Base-by-base conservation (phyloP, 2,329 filamentous ascomycete genomes). In the Cadophora malorum region DNA sequence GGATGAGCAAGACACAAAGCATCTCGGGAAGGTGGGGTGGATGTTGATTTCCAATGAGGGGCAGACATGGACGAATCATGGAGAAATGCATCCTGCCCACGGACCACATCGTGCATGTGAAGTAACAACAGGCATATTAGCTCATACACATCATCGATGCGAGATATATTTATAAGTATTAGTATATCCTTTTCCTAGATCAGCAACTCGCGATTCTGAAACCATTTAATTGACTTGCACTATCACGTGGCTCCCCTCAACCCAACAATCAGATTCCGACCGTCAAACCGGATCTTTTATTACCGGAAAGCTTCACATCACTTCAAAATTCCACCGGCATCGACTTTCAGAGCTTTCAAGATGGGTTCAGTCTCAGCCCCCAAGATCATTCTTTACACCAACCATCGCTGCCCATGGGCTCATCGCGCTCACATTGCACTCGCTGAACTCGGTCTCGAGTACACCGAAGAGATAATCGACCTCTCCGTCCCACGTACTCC, bases 381-480 rank as follows among this genome's bases (percentile, higher is more conserved):
- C 3, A 67, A 73, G 19, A 88, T 92, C 77, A 89, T 81, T 38
- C 81, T 92, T 52, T 93, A 93, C 80, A 93, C 90, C 60, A 90
- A 89, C 81, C 88, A 88, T 73, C 63, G 72, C 61, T 94, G 91
- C 77, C 91, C 91, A 25, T 93, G 86, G 83, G 91, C 91, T 19
- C 92, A 95, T 76, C 90, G 93, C 45, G 91, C 88, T 0, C 90
- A 94, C 74, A 92, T 93, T 68, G 85, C 85, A 6, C 84, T 94
- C 31, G 83, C 85, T 35, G 91, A 93, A 76, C 84, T 91, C 14
- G 83, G 83, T 12, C 76, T 94, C 35, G 82, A 86, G 0, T 92
- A 87, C 74, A 88, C 92, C 67, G 89, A 93, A 72, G 88, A 91
- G 69, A 86, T 88, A 67, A 91, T 96, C 73, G 90, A 95, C 77